A percentile compares a stretch with the other conserved stretches of the same genome.
These are phyloP conservation scores for Fusarium dimerum DNA, from an alignment of 2,329 filamentous ascomycete genomes.

Conservation along the genomic window DNA sequence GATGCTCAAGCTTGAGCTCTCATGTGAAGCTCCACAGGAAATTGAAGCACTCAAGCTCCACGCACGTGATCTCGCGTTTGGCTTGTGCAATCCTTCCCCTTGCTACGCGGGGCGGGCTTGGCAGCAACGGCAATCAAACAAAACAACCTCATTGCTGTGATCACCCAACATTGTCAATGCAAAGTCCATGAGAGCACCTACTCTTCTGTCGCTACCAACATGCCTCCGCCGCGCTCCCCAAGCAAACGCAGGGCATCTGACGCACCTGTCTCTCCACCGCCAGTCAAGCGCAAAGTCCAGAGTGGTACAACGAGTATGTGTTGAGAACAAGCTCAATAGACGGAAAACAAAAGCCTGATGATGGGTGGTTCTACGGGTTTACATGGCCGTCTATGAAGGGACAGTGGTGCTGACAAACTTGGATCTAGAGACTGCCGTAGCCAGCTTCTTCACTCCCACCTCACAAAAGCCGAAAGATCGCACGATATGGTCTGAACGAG, in stretches of 20 bases:
- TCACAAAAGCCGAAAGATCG: conserved; percentile 83
- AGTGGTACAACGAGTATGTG: conserved; percentile 52
- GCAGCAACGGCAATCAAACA: conserved; percentile 9
- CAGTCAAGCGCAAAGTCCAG: conserved; percentile 53
- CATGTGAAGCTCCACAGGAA: background rate
- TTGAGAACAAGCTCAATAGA: background rate
- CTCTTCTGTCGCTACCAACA: conserved; percentile 11
- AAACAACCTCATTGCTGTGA: background rate
- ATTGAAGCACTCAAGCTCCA: conserved; percentile 5
- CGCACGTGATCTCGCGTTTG: conserved; percentile 37
- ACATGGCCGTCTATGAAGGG: too few relatives aligned
- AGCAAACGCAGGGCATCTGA: conserved; percentile 41
- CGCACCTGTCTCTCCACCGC: conserved; percentile 53
- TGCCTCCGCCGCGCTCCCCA: conserved; percentile 26
- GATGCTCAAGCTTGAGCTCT: background rate
- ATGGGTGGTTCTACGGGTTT: too few relatives aligned
- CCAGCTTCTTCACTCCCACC: conserved; percentile 83
- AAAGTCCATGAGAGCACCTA: conserved; percentile 15
- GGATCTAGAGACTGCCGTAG: conserved; percentile 63
- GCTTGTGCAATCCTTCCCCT: conserved; percentile 2
- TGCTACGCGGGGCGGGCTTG: conserved; percentile 12
- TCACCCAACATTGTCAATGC: background rate
- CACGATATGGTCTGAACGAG: conserved; percentile 69
- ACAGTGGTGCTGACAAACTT: conserved; percentile 14
- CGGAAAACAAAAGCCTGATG: background rate